Percentiles rank a stretch among this genome's conserved stretches.
Evolutionary conservation across 139 green algal species (phyloP).

Genomic region (Eudorina sp.): DNA sequence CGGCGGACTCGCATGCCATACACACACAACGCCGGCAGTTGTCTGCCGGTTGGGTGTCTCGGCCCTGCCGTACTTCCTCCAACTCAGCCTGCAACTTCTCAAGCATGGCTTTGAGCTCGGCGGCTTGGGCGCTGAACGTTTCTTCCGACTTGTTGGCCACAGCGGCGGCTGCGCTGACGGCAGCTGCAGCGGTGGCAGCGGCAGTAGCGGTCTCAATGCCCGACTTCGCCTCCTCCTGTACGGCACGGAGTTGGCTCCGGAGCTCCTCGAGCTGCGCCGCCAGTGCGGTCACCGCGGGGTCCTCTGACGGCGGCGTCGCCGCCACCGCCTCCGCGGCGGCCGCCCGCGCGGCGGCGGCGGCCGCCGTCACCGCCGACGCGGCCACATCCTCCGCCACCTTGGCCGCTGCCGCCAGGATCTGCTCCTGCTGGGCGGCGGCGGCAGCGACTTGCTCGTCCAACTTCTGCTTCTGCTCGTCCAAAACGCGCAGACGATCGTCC

Average conservation of each 20-base stretch:
- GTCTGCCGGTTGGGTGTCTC: no score
- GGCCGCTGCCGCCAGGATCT: neutral
- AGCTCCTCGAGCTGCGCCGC: neutral
- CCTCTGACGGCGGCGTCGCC: neutral
- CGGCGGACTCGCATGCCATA: no score
- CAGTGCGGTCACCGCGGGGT: neutral
- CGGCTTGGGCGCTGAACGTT: neutral
- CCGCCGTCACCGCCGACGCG: neutral
- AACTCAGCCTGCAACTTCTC: neutral
- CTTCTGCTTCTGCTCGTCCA: neutral
- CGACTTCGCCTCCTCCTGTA: neutral
- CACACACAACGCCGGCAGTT: no score
- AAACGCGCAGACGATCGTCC: constrained; percentile 9
- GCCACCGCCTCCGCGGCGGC: neutral
- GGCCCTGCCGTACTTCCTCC: neutral
- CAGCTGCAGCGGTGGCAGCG: neutral
- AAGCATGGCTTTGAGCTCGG: neutral
- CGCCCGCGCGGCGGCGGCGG: neutral
- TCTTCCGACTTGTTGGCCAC: no score
- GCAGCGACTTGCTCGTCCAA: constrained; percentile 22
- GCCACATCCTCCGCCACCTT: neutral
- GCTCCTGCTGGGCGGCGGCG: constrained; percentile 1
- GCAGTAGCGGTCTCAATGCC: neutral
- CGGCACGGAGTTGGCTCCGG: neutral
- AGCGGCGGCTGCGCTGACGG: no score